Conservation (phyloP, 495 filamentous ascomycete genomes). For the Xylaria cubensis region DNA sequence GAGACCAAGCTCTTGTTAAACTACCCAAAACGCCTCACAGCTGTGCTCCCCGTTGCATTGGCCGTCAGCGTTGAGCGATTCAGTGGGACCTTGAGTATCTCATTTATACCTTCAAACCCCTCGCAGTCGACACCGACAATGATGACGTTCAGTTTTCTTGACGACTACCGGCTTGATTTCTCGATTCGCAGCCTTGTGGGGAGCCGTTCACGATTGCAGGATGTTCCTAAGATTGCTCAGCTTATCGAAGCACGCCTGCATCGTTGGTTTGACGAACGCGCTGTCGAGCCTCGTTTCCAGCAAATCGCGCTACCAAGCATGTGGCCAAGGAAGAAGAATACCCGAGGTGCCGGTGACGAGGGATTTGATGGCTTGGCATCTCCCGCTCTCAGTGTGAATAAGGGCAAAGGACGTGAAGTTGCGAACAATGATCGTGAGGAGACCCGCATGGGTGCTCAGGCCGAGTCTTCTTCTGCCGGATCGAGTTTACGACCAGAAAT, state of each 20-base stretch:
- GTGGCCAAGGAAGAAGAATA: constrained; percentile 90
- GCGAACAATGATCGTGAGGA: constrained; percentile 55
- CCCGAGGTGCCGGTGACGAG: constrained; percentile 66
- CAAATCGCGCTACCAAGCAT: constrained; percentile 91
- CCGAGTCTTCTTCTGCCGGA: constrained; percentile 43
- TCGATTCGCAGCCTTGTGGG: constrained; percentile 91
- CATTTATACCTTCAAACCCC: constrained; percentile 76
- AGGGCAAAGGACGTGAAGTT: constrained; percentile 57
- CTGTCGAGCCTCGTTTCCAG: constrained; percentile 94
- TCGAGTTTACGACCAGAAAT: constrained; percentile 41
- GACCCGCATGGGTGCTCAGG: constrained; percentile 52
- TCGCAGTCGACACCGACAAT: constrained; percentile 69
- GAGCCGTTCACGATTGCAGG: constrained; percentile 85
- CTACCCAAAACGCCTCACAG: constrained; percentile 86
- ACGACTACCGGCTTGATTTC: constrained; percentile 94
- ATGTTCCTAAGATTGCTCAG: constrained; percentile 97
- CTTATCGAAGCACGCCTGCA: constrained; percentile 90
- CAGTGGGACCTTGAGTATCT: constrained; percentile 90
- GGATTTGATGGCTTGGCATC: constrained; percentile 44
- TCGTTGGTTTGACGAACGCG: constrained; percentile 95
- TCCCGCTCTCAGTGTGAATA: constrained; percentile 43
- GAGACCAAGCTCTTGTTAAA: constrained; percentile 95
- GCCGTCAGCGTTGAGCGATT: constrained; percentile 92
- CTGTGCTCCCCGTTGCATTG: constrained; percentile 90
- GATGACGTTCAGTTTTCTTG: constrained; percentile 91